These are phyloP conservation scores for Rosa rugosa DNA, from an alignment of 306 rosid species.

Conservation along the genomic window DNA sequence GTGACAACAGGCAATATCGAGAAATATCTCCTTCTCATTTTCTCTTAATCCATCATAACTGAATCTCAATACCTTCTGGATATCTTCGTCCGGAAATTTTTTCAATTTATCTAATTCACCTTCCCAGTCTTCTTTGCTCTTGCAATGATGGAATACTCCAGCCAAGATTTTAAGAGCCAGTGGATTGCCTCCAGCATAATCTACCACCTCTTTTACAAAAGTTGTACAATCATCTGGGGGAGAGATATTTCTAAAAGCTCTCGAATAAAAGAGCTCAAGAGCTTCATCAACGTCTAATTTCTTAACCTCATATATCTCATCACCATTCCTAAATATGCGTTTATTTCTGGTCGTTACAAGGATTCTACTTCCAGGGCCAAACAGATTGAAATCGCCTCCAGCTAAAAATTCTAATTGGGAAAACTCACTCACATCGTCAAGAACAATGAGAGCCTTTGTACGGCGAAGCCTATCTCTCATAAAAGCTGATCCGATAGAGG, in stretches of 20 bases:
- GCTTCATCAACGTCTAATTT: neutral
- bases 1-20: slow-evolving; percentile 37
- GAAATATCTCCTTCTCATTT: slow-evolving; percentile 24
- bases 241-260: neutral
- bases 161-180: slow-evolving; percentile 1
- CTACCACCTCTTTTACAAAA: neutral
- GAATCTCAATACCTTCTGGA: neutral
- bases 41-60: slow-evolving; percentile 30
- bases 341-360: neutral
- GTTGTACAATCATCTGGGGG: neutral
- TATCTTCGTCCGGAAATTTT: neutral
- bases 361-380: neutral
- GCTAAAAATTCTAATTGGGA: neutral
- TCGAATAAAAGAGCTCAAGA: slow-evolving; percentile 10
- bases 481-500: too few species aligned
- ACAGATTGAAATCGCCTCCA: neutral
- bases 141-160: neutral
- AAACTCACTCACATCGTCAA: too few species aligned
- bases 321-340: slow-evolving; percentile 3
- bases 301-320: slow-evolving; percentile 16
- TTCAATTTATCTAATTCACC: neutral
- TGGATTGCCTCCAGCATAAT: slow-evolving; percentile 1
- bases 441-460: too few species aligned
- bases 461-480: too few species aligned
- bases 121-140: neutral